phyloP scores from a whole-genome alignment of 2,329 filamentous ascomycete genomes.

The Trichoderma aggressivum region DNA sequence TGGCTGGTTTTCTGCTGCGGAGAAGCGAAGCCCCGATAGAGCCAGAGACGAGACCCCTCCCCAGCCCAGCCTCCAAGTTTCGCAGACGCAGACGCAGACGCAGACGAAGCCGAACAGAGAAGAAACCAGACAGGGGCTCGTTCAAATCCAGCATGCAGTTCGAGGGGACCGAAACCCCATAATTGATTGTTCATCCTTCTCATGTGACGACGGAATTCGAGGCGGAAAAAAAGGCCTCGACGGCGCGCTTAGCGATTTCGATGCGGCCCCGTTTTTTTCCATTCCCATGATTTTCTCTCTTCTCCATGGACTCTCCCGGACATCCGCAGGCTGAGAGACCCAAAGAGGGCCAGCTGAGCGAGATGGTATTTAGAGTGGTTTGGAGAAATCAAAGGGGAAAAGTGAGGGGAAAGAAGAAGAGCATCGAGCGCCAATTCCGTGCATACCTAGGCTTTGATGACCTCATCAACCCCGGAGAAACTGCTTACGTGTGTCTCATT shows the following conservation, averaged over 20 bases:
- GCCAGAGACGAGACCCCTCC: no score
- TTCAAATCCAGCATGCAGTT: neutral
- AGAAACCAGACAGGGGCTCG: neutral
- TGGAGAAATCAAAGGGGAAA: neutral
- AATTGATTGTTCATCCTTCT: neutral
- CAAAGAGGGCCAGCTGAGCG: neutral
- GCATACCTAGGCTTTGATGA: neutral
- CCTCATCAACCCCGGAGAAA: neutral
- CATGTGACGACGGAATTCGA: neutral
- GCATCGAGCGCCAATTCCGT: neutral
- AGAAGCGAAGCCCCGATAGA: neutral
- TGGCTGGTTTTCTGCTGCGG: neutral
- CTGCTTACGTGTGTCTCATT: slow-evolving; percentile 6
- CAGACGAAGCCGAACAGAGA: neutral
- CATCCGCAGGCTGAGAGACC: neutral
- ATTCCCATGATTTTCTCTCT: no score
- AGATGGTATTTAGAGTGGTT: neutral
- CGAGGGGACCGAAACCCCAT: neutral
- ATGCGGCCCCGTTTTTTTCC: neutral
- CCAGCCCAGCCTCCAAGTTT: neutral
- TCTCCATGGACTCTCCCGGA: neutral
- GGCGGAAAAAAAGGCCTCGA: neutral
- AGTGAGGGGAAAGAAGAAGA: neutral
- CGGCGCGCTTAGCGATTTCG: neutral
- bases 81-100: no score